These are phyloP conservation scores for Zostera marina DNA, from an alignment of 116 monocot genomes.

Conservation along the genomic window DNA sequence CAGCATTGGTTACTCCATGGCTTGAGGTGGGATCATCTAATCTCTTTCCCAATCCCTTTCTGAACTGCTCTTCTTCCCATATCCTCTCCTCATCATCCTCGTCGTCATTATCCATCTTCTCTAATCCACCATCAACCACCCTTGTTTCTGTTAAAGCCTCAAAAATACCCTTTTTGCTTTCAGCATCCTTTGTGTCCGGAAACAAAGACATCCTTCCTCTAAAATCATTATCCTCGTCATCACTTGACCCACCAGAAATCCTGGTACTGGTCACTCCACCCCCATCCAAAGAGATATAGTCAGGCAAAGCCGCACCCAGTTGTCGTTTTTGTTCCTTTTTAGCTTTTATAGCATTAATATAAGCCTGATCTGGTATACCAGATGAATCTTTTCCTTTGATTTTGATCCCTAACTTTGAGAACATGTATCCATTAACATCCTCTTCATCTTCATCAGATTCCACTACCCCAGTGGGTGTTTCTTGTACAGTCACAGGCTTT, in stretches of 20 bases:
- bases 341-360: conserved; percentile 70
- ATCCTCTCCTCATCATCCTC: conserved; percentile 14
- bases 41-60: conserved; percentile 21
- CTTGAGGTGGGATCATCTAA: conserved; percentile 35
- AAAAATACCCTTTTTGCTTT: conserved; percentile 46
- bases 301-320: conserved; percentile 34
- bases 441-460: neutral
- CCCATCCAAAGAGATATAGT: conserved; percentile 75
- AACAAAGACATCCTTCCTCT: conserved; percentile 55
- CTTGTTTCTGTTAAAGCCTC: conserved; percentile 31
- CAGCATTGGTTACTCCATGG: conserved; percentile 8
- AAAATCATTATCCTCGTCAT: conserved; percentile 75
- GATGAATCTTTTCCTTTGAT: conserved; percentile 20
- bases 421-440: conserved; percentile 3
- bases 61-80: conserved; percentile 26
- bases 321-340: conserved; percentile 61
- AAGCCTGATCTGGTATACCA: conserved; percentile 56
- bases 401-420: conserved; percentile 24
- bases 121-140: conserved; percentile 35
- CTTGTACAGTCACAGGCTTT: conserved; percentile 4
- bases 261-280: conserved; percentile 37
- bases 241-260: conserved; percentile 48
- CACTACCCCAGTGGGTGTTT: neutral
- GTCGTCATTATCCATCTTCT: conserved; percentile 3
- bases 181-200: conserved; percentile 25